Evolutionary conservation across 177 flowering plant genomes (phyloP).

Genomic region (Vitis hybrid): DNA sequence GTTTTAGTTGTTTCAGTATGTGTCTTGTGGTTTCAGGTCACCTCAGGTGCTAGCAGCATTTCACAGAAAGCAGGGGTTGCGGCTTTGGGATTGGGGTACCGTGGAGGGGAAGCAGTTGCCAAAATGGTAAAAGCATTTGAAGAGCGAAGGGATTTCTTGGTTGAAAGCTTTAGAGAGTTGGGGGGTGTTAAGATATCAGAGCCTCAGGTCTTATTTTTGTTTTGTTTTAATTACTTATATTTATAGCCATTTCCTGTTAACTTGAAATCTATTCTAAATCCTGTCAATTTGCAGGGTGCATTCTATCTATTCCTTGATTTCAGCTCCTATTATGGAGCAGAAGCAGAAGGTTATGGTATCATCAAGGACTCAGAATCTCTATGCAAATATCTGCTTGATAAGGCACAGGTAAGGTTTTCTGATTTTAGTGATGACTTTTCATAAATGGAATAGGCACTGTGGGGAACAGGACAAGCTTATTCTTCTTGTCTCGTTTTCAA

Average conservation of each 20-base stretch:
- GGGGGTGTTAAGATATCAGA: constrained; percentile 81
- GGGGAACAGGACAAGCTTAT: too few species aligned
- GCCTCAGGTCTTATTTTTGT: constrained; percentile 62
- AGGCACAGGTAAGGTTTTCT: constrained; percentile 62
- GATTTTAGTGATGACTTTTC: neutral
- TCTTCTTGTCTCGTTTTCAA: too few species aligned
- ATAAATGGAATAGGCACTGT: too few species aligned
- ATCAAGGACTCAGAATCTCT: constrained; percentile 80
- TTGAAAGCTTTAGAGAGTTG: constrained; percentile 65
- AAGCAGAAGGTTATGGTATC: constrained; percentile 77
- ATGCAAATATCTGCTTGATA: constrained; percentile 77
- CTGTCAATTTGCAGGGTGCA: constrained; percentile 71
- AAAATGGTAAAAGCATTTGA: constrained; percentile 84
- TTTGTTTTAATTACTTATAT: neutral
- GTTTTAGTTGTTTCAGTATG: too few species aligned
- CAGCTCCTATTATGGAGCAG: constrained; percentile 77
- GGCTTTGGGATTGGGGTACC: constrained; percentile 84
- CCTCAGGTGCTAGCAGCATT: constrained; percentile 97
- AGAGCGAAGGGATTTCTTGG: constrained; percentile 81
- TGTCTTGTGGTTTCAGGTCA: constrained; percentile 43
- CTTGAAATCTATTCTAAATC: too few species aligned
- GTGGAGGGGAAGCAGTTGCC: constrained; percentile 86
- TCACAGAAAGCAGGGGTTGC: constrained; percentile 96
- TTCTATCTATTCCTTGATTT: constrained; percentile 88
- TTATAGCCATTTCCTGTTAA: neutral